Base-by-base conservation (phyloP, 2,329 filamentous ascomycete species). In the Beauveria scarabaeidicola region DNA sequence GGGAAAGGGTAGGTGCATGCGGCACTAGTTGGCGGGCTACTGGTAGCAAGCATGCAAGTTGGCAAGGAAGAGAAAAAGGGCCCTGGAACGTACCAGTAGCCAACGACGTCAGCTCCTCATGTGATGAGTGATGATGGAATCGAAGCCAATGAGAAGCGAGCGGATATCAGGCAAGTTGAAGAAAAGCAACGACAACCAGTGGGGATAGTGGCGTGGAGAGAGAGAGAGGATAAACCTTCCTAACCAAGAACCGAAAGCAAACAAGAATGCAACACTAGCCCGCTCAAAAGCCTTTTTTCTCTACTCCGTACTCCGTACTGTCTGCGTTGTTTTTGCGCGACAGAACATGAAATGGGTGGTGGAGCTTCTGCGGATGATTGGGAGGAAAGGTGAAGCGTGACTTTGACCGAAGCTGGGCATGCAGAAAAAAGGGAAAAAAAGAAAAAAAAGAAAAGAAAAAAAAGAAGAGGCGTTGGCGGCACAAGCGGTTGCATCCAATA, bases 351-450 rank as follows among this genome's bases (percentile, higher is more conserved):
- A 15, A 43, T 23, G 27, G 25, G 9, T 17, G 55, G 55, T 58
- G 55, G 55, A 51, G 36, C 32, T 29, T 21, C 15, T 32, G 29
- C 29, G 29, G 29, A 32, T 27, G 21, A 10, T 7, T 29, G 36
- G 55, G 32, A 51, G 46, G 55, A n/a, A n/a, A n/a, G n/a, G n/a
- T n/a, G 32, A 43, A 51, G 55, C 55, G 55, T 58, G 55, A 58
- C 55, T 43, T 23, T 50, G 41, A 23, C 32, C 46, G 4, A 41
- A 27, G 46, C 46, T 50, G 46, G 36, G 55, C 32, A 40, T 50
- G 54, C 32, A 50, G 27, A 32, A 10, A 32, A 32, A 13, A 32
- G 11, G 4, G 8, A 36, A n/a, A 5, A 23, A n/a, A 19, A 19
- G 6, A 23, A 11, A 29, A 43, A 17, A 15, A 29, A 21, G 5